Conservation (phyloP, 805 yeast genomes). For the Ogataea siamensis region DNA sequence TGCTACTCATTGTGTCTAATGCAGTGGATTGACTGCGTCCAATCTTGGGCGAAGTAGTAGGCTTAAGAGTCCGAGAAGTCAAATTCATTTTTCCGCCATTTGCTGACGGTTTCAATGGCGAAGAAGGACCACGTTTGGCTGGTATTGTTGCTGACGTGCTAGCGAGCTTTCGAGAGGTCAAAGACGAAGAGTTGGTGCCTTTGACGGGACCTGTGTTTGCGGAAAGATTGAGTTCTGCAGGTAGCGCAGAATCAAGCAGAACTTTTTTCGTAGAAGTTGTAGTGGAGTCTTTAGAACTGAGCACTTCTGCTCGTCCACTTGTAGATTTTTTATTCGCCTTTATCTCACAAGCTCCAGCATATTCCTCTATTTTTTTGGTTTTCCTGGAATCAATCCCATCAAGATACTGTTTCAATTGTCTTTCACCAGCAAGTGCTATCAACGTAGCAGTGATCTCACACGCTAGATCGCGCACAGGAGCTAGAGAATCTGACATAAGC, state of each 20-base stretch:
- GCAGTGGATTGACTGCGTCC: constrained; percentile 21
- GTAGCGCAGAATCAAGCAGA: background rate
- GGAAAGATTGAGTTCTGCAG: constrained; percentile 2
- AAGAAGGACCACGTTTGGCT: constrained; percentile 65
- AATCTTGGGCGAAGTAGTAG: constrained; percentile 14
- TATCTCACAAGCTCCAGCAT: constrained; percentile 54
- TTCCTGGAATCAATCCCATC: constrained; percentile 75
- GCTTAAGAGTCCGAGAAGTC: constrained; percentile 30
- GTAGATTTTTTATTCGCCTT: constrained; percentile 37
- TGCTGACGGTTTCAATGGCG: constrained; percentile 51
- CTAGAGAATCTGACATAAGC: constrained; percentile 78
- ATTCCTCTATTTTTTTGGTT: constrained; percentile 59
- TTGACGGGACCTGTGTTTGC: constrained; percentile 7
- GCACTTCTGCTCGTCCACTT: too few relatives aligned
- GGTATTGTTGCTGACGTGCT: constrained; percentile 41
- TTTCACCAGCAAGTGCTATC: constrained; percentile 78
- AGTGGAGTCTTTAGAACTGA: too few relatives aligned
- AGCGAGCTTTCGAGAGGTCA: constrained; percentile 17
- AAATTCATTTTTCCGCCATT: constrained; percentile 24
- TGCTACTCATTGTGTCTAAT: constrained; percentile 16
- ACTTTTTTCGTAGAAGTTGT: background rate
- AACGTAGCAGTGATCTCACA: constrained; percentile 77
- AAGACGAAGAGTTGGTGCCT: constrained; percentile 9
- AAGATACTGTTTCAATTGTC: constrained; percentile 56
- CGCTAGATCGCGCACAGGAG: constrained; percentile 75